These are phyloP conservation scores for Cenococcum geophilum DNA, from an alignment of 495 filamentous ascomycete species.

Conservation along the genomic window DNA sequence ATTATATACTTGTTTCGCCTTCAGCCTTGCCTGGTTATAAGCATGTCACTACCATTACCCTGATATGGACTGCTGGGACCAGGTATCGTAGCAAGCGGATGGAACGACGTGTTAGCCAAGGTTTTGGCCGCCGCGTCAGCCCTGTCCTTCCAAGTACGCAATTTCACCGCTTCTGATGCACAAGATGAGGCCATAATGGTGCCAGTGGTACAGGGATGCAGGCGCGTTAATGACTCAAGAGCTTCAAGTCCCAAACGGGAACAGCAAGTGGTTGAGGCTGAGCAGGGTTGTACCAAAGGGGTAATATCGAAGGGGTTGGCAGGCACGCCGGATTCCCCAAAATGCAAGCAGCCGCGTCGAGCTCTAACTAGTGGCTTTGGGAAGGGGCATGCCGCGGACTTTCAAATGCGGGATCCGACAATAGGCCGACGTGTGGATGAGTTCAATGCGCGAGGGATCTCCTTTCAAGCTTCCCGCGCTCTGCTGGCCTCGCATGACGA, in stretches of 20 bases:
- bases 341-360: conserved; percentile 3
- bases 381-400: neutral
- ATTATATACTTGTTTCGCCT: neutral
- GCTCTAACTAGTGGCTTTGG: neutral
- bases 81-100: too few relatives aligned
- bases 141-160: neutral
- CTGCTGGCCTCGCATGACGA: neutral
- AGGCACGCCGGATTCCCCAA: neutral
- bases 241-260: neutral
- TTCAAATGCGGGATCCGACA: too few relatives aligned
- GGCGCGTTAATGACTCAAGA: neutral
- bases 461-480: too few relatives aligned
- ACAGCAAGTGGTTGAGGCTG: neutral
- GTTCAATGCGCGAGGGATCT: too few relatives aligned
- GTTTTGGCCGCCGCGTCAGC: neutral
- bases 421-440: too few relatives aligned
- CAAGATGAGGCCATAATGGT: conserved; percentile 3
- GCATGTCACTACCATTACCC: neutral
- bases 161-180: neutral
- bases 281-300: neutral
- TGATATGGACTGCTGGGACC: neutral
- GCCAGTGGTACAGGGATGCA: neutral
- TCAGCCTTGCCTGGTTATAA: neutral
- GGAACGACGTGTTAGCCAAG: too few relatives aligned
- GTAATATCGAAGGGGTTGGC: neutral